Percentiles rank a stretch among this genome's conserved stretches.
These are phyloP conservation scores for Termitomyces sp. DNA, from an alignment of 768 basidiomycete genomes.

Conservation along the genomic window DNA sequence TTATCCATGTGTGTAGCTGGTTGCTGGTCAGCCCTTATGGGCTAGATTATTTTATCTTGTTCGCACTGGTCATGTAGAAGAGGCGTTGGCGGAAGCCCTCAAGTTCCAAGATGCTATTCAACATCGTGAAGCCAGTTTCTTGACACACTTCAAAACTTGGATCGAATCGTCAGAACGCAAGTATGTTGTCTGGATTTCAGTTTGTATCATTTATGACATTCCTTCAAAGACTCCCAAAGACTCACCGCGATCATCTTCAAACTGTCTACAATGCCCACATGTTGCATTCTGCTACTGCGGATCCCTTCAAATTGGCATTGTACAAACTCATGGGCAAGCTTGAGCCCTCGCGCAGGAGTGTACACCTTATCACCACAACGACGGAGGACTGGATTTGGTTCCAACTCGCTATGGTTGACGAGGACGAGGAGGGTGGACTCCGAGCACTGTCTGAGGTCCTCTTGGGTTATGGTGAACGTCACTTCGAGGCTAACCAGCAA, in stretches of 20 bases:
- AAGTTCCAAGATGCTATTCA: slow-evolving; percentile 66
- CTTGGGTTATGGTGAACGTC: slow-evolving; percentile 72
- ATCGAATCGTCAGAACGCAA: slow-evolving; percentile 74
- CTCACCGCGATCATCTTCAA: slow-evolving; percentile 75
- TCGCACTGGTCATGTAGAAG: slow-evolving; percentile 74
- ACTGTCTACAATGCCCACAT: slow-evolving; percentile 82
- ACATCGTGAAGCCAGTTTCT: slow-evolving; percentile 76
- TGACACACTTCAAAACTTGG: slow-evolving; percentile 80
- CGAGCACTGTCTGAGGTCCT: slow-evolving; percentile 70
- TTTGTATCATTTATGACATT: neutral
- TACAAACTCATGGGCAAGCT: slow-evolving; percentile 95
- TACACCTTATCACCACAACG: slow-evolving; percentile 80
- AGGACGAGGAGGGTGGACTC: slow-evolving; percentile 76
- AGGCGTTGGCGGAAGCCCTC: slow-evolving; percentile 74
- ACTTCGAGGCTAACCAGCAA: slow-evolving; percentile 67
- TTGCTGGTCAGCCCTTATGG: slow-evolving; percentile 88
- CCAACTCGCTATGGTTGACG: slow-evolving; percentile 87
- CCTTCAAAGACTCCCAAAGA: slow-evolving; percentile 52
- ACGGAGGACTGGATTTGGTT: slow-evolving; percentile 99
- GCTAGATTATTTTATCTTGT: slow-evolving; percentile 91
- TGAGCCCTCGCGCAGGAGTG: slow-evolving; percentile 74
- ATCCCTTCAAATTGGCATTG: slow-evolving; percentile 93
- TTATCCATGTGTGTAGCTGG: slow-evolving; percentile 42
- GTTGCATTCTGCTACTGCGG: slow-evolving; percentile 79
- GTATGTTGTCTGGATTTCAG: slow-evolving; percentile 29